Evolutionary conservation across 2,329 filamentous ascomycete species (phyloP), one percentile per base, ranked within the genome.

Genomic region (Ophioceras dolichostomum): DNA sequence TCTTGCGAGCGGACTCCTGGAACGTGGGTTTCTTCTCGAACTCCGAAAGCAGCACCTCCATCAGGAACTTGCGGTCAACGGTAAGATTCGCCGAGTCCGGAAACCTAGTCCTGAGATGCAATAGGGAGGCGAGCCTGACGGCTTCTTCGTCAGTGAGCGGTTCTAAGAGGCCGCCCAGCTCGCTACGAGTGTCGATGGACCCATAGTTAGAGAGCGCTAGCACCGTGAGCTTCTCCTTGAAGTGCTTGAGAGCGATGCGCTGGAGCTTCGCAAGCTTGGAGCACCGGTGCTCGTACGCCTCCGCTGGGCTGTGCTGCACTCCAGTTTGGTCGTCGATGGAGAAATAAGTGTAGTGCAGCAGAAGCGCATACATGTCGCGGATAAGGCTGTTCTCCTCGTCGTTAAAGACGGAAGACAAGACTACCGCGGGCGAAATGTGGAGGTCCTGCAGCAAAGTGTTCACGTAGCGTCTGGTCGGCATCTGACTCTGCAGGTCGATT

Each of bases 381-480:
- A 98, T 65, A 1, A 95, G 68, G 12, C 68, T 71, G 48, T 86
- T 87, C 7, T 79, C 73, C 43, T 85, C 78, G 39, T 81, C 73
- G 39, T 79, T 76, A 50, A 81, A 93, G 49, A 89, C 61, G 1
- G 82, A 80, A 1, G 89, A 95, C 14, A 94, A 62, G 34, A 72
- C 73, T 48, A 95, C 76, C 9, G 83, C 74, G 1, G 89, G 67
- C 20, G 95, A 60, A 17, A 94, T 59, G 53, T 96, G 87, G 32
- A 96, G 64, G 53, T 98, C 89, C 49, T 83, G 79, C 12, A 96
- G 59, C 30, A 98, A 63, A 2, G 84, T 79, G 56, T 95, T 95
- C 53, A 94, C 84, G 55, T 96, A 96, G 57, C 91, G 77, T 48
- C 91, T 72, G 4, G 93, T 98, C 0, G 91, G 91, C 34, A 96